Conservation (phyloP, 192 early-diverging fungal species). For the Umbelopsis ramanniana region DNA sequence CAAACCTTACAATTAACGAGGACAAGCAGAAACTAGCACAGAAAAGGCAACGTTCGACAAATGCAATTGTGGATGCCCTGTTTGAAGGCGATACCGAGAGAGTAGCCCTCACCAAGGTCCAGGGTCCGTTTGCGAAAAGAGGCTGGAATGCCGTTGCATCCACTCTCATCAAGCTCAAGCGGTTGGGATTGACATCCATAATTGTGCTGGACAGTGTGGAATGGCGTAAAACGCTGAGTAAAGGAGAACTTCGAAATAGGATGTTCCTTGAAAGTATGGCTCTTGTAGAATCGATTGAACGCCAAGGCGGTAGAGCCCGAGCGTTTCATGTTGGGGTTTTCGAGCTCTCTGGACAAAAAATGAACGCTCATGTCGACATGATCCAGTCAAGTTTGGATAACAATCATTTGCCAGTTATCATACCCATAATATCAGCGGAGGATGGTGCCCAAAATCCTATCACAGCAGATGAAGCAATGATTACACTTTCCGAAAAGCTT, state of each 20-base stretch:
- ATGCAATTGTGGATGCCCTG: constrained; percentile 49
- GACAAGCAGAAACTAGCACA: background rate
- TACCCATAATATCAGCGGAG: constrained; percentile 47
- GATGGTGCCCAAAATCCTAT: constrained; percentile 46
- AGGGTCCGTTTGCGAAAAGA: constrained; percentile 49
- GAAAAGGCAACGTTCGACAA: constrained; percentile 20
- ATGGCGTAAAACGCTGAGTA: constrained; percentile 38
- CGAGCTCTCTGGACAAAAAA: constrained; percentile 7
- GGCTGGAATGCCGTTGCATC: constrained; percentile 48
- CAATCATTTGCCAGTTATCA: constrained; percentile 67
- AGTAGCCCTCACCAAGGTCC: constrained; percentile 63
- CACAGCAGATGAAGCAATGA: constrained; percentile 54
- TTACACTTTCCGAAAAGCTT: constrained; percentile 53
- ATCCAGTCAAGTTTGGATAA: constrained; percentile 65
- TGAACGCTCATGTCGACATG: constrained; percentile 36
- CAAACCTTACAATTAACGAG: background rate
- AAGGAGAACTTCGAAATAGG: constrained; percentile 34
- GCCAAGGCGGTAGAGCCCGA: constrained; percentile 69
- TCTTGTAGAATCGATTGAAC: constrained; percentile 74
- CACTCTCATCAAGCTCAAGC: constrained; percentile 67
- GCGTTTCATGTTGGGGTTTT: constrained; percentile 73
- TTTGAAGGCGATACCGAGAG: constrained; percentile 49
- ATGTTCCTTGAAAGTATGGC: constrained; percentile 60
- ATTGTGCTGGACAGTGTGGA: constrained; percentile 64
- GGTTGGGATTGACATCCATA: constrained; percentile 67